Evolutionary conservation across 2,329 filamentous ascomycete genomes (phyloP).

Genomic region (Aspergillus costaricaensis): DNA sequence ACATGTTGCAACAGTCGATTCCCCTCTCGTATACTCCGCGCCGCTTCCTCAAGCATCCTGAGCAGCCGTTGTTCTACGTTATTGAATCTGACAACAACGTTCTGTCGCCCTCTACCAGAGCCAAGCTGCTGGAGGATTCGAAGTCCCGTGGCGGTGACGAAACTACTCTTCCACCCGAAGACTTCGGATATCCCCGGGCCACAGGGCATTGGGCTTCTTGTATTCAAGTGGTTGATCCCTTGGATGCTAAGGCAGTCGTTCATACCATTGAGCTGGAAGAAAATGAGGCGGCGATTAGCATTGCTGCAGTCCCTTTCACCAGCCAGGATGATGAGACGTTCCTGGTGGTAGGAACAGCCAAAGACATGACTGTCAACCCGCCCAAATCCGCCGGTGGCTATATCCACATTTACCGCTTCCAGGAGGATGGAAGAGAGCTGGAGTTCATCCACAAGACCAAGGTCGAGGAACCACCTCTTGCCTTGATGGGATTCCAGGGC

Average conservation of each 20-base stretch:
- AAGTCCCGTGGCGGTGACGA: conserved; percentile 70
- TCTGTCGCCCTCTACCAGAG: conserved; percentile 73
- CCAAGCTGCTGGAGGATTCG: conserved; percentile 73
- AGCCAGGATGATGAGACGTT: conserved; percentile 88
- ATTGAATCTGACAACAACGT: conserved; percentile 94
- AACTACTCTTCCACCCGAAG: conserved; percentile 69
- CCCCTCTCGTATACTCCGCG: conserved; percentile 88
- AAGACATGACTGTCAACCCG: conserved; percentile 80
- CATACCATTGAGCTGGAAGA: conserved; percentile 80
- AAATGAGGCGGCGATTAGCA: conserved; percentile 89
- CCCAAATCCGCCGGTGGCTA: conserved; percentile 75
- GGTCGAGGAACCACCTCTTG: conserved; percentile 82
- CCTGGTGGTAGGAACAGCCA: conserved; percentile 90
- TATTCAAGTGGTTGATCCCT: conserved; percentile 85
- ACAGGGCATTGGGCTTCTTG: conserved; percentile 92
- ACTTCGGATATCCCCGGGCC: conserved; percentile 86
- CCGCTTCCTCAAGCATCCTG: conserved; percentile 82
- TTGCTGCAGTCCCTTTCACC: conserved; percentile 80
- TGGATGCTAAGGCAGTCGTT: conserved; percentile 71
- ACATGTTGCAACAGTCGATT: conserved; percentile 82
- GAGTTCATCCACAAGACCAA: conserved; percentile 97
- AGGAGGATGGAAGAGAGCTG: conserved; percentile 80
- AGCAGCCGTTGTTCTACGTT: conserved; percentile 87
- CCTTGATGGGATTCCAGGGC: conserved; percentile 91
- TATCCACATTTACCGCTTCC: conserved; percentile 89